Evolutionary conservation across 441 rosid genomes (phyloP), one percentile per base, ranked within the genome.

Genomic region (Mallotus repandus): DNA sequence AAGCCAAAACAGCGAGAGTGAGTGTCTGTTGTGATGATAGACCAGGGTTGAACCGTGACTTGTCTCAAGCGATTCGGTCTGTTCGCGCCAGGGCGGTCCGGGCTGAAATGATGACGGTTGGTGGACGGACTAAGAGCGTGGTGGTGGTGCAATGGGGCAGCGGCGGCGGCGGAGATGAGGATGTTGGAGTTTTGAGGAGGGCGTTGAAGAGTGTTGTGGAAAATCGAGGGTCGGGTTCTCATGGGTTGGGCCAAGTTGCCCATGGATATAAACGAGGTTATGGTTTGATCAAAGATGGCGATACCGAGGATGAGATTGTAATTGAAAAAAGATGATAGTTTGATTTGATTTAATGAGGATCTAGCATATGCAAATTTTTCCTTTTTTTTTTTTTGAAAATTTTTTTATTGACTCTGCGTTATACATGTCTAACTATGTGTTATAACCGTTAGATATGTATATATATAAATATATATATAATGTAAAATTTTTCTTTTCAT

Each of bases 21-120:
- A 83, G 81, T 32, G 64, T 87, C 11, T 86, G 91, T 53, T 87
- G 89, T 73, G 84, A 87, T 68, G 89, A 87, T 61, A 81, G 91
- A 57, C 88, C 87, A 1, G 78, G 88, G 14, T 66, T 87, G 75
- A 83, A 81, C 81, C 19, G 66, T 76, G 91, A 85, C 22, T 63
- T 87, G 74, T 66, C 62, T n/a, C 76, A 63, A 63, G 88, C 80
- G 9, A 76, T 85, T 21, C 35, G 62, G 74, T 76, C 73, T 19
- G 85, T 80, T 13, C 75, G 69, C 54, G 91, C 80, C 6, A 84
- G 77, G 77, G 75, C 70, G 43, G 77, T 87, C 12, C 77, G 83
- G 5, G 88, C 88, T 2, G 89, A 86, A 82, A 84, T 84, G 83
- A 79, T 69, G 81, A 87, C 91, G 41, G 75, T 79, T 22, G 89